These are phyloP conservation scores for Corinectria fuckeliana DNA, from an alignment of 2,329 filamentous ascomycete species.

Conservation along the genomic window DNA sequence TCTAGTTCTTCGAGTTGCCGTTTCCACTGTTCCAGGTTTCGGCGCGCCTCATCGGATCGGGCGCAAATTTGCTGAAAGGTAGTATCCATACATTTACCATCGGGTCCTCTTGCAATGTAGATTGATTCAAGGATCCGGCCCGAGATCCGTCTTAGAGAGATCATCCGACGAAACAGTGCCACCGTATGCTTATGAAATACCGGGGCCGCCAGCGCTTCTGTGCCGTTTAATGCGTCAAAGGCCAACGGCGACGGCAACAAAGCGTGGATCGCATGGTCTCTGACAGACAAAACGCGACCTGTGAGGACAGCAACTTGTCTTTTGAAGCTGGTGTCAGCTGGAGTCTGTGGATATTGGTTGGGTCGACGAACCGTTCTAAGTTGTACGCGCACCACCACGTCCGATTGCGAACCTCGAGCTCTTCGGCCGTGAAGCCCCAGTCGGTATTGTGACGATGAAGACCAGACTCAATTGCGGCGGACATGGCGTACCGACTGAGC, in stretches of 20 bases:
- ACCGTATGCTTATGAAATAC: slow-evolving; percentile 22
- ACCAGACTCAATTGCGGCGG: slow-evolving; percentile 32
- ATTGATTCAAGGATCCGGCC: slow-evolving; percentile 36
- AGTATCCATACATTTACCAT: slow-evolving; percentile 26
- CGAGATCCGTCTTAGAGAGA: slow-evolving; percentile 25
- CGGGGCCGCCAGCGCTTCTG: slow-evolving; percentile 18
- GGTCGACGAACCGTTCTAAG: slow-evolving; percentile 23
- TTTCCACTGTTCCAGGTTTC: slow-evolving; percentile 30
- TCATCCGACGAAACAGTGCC: slow-evolving; percentile 20
- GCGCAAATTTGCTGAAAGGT: slow-evolving; percentile 33
- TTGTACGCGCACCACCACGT: slow-evolving; percentile 36
- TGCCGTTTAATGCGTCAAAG: slow-evolving; percentile 21
- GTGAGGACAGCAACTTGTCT: slow-evolving; percentile 32
- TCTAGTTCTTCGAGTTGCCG: slow-evolving; percentile 19
- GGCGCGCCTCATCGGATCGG: slow-evolving; percentile 23
- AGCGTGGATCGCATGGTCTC: slow-evolving; percentile 35
- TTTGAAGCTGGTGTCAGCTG: neutral
- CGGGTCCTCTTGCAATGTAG: slow-evolving; percentile 32
- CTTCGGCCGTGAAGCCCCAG: slow-evolving; percentile 29
- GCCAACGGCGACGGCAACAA: slow-evolving; percentile 14
- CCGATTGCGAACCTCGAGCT: slow-evolving; percentile 30
- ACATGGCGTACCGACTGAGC: slow-evolving; percentile 35
- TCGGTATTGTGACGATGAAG: slow-evolving; percentile 31
- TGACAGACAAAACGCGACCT: slow-evolving; percentile 31
- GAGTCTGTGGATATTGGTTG: too few relatives aligned